These are phyloP conservation scores for Colletotrichum sp. DNA, from an alignment of 2,329 filamentous ascomycete genomes.

Conservation along the genomic window DNA sequence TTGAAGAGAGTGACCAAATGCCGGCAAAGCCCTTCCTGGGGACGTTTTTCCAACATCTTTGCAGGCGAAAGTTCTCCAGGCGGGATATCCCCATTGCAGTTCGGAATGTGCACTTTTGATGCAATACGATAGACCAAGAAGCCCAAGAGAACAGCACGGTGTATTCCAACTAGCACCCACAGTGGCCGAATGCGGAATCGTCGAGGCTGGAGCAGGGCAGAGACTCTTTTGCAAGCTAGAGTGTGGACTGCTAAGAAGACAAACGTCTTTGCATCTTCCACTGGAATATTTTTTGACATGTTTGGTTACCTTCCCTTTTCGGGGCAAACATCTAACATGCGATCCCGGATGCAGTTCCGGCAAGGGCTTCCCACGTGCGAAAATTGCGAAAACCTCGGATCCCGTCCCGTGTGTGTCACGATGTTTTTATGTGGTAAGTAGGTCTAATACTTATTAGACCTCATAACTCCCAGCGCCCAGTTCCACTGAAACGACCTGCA, in stretches of 20 bases:
- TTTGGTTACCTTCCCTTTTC: neutral
- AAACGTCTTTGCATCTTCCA: neutral
- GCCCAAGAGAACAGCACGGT: neutral
- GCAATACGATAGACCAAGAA: neutral
- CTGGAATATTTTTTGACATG: accelerated
- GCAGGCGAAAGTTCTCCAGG: neutral
- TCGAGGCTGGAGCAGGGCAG: neutral
- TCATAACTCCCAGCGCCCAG: neutral
- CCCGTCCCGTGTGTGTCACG: neutral
- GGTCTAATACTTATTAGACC: constrained; percentile 1
- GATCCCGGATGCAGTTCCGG: neutral
- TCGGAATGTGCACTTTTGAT: accelerated
- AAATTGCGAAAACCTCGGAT: neutral
- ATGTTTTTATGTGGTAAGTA: neutral
- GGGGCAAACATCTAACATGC: neutral
- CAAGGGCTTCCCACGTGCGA: neutral
- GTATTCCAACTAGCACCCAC: neutral
- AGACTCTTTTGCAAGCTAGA: neutral
- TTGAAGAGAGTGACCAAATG: too few relatives aligned
- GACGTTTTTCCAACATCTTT: too few relatives aligned
- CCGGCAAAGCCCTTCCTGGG: too few relatives aligned
- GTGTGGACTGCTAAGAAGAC: neutral
- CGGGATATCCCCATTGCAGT: neutral
- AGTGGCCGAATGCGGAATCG: neutral
- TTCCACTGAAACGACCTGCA: neutral